Evolutionary conservation across 352 stramenopile species (phyloP).

Genomic region (Albugo candida): DNA sequence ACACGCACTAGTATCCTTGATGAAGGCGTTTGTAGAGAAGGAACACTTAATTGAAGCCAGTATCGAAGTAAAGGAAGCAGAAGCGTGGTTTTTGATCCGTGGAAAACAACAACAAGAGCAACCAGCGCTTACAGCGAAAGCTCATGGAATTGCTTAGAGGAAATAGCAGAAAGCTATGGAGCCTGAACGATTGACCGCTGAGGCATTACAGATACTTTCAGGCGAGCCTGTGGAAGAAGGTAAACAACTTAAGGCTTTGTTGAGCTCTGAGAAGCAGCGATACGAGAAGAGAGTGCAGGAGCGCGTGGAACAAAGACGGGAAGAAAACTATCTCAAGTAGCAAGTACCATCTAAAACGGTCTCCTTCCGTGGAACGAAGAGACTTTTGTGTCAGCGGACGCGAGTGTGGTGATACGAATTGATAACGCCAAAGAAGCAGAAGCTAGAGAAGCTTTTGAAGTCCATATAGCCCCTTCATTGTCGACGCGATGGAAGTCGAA

Average conservation of each 20-base stretch:
- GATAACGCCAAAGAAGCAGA: constrained; percentile 6
- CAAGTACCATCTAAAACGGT: background rate
- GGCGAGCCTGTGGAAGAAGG: constrained; percentile 14
- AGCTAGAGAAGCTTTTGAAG: constrained; percentile 13
- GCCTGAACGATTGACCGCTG: background rate
- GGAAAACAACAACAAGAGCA: background rate
- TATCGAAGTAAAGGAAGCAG: background rate
- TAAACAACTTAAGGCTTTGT: constrained; percentile 9
- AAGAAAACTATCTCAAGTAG: constrained; percentile 2
- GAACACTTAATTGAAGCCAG: background rate
- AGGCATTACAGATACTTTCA: constrained; percentile 4
- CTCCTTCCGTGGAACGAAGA: background rate
- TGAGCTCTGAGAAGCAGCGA: constrained; percentile 19
- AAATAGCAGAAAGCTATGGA: background rate
- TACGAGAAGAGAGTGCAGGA: constrained; percentile 34
- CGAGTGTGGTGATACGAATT: background rate
- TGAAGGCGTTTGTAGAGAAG: background rate
- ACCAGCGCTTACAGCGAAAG: background rate
- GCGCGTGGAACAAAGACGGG: constrained; percentile 28
- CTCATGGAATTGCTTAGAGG: background rate
- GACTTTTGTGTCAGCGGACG: background rate
- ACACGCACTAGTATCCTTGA: background rate
- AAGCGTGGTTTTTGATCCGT: background rate
- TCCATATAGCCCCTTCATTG: constrained; percentile 16
- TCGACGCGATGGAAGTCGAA: constrained; percentile 2